Base-by-base conservation (phyloP, 2,329 filamentous ascomycete species). In the Trichoderma atrobrunneum region DNA sequence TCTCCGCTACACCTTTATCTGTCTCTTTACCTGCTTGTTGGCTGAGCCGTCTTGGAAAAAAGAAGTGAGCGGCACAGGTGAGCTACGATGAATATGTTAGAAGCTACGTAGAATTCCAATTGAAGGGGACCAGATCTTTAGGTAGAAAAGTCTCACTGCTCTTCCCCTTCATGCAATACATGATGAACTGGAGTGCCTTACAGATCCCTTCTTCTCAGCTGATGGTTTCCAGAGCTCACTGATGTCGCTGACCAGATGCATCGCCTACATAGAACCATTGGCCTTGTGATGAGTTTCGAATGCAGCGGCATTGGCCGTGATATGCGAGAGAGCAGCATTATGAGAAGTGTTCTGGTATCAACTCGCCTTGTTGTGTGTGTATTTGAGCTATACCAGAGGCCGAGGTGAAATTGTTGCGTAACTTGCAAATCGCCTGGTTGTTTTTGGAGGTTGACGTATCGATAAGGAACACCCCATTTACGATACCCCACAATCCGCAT, bases 11-110 rank as follows among this genome's bases (percentile, higher is more conserved):
- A n/a, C 30, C 8, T 26, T 59, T 64, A 43, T 63, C 43, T 10
- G 48, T 10, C 63, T 71, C 26, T 26, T 66, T 74, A 36, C 74
- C 65, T 63, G 73, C 73, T 54, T 75, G 74, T 32, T 57, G 64
- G 14, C 30, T 51, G 60, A 48, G 18, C 36, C 66, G 71, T 32
- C 30, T 57, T 39, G 32, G 18, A 66, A 8, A 7, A 43, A 24
- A 69, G 36, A 56, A n/a, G 36, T 8, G 30, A 51, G 24, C 43
- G 36, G 39, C 32, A 32, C 60, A 56, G 51, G 21, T 7, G 51
- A 12, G 34, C 59, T 71, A 71, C 36, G 43, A 71, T n/a, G 7
- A 18, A n/a, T n/a, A 21, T 39, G 30, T 67, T 21, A 24, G 34
- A n/a, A 16, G 28, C 32, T 67, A 48, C 18, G 10, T 36, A 26